Conservation (phyloP, 805 yeast species). For the Yarrowia osloensis region DNA sequence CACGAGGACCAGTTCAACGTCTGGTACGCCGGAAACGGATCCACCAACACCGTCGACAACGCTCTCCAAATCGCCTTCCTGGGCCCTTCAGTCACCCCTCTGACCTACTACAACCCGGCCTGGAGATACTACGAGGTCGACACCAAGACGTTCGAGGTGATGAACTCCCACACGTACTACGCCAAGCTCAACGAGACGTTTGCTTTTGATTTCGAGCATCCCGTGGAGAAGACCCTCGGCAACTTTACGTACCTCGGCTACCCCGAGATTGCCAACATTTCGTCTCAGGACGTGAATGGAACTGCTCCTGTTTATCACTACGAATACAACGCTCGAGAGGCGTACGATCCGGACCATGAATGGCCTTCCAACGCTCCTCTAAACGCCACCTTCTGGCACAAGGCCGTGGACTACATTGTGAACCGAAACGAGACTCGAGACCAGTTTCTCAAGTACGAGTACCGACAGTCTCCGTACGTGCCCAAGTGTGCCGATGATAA, state of each 20-base stretch:
- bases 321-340: constrained; percentile 50
- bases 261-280: constrained; percentile 33
- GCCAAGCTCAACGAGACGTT: constrained; percentile 58
- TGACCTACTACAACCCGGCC: constrained; percentile 60
- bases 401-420: constrained; percentile 40
- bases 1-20: constrained; percentile 68
- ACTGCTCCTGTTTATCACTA: constrained; percentile 49
- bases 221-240: background rate
- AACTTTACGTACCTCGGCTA: background rate
- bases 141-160: constrained; percentile 57
- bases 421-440: constrained; percentile 49
- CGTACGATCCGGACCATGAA: constrained; percentile 52
- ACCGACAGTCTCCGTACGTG: constrained; percentile 55
- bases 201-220: constrained; percentile 13
- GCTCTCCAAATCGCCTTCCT: constrained; percentile 64
- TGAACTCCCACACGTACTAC: constrained; percentile 61
- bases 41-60: constrained; percentile 41
- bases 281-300: background rate
- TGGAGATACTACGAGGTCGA: constrained; percentile 76
- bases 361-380: constrained; percentile 66
- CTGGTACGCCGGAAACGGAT: constrained; percentile 53
- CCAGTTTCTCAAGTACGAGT: constrained; percentile 50
- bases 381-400: constrained; percentile 69
- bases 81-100: constrained; percentile 66
- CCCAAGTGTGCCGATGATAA: constrained; percentile 49